Base-by-base conservation (phyloP, 2,329 filamentous ascomycete genomes). In the Beauveria medogensis region DNA sequence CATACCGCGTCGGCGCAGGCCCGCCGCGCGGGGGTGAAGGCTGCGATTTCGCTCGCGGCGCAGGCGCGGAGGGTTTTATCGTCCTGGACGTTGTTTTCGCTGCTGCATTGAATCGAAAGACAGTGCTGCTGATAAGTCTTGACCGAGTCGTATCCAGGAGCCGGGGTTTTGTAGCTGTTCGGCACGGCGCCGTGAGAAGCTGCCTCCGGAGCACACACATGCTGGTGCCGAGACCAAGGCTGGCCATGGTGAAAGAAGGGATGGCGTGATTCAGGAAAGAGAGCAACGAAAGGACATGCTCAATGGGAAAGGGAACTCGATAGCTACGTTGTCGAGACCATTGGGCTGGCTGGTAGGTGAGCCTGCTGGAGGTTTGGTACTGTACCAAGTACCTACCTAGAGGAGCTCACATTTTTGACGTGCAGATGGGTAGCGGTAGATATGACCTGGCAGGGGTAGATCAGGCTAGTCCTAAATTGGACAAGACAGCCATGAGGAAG, bases 1-100 rank as follows among this genome's bases (percentile, higher is more conserved):
- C 77, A 67, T 75, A 78, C 68, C 67, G 66, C 60, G 66, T 72
- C 44, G 66, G 68, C 9, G 67, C 64, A 60, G 63, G 63, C 58
- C 59, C 47, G 60, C 59, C 55, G 28, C 62, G 55, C 52, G 62
- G 58, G 47, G 55, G 46, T 3, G 26, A 9, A 46, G 57, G 48
- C 24, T 51, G 44, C 8, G 59, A 24, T 37, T 22, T 44, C 18
- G 59, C 9, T 24, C 20, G 52, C 8, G 41, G 20, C 50, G 41
- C 26, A 5, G 48, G 26, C 26, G 57, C 20, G 10, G 41, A 18
- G 2, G 57, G 57, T 24, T 48, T 60, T 20, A 41, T 54, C 20
- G 37, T 46, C 40, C 9, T 59, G n/a, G 47, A 18, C 7, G 40
- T 48, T 41, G 47, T 18, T 52, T 52, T 59, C 5, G 28, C 22